Evolutionary conservation across 139 green algal genomes (phyloP).

Genomic region (Chlamydomonas schloesseri): DNA sequence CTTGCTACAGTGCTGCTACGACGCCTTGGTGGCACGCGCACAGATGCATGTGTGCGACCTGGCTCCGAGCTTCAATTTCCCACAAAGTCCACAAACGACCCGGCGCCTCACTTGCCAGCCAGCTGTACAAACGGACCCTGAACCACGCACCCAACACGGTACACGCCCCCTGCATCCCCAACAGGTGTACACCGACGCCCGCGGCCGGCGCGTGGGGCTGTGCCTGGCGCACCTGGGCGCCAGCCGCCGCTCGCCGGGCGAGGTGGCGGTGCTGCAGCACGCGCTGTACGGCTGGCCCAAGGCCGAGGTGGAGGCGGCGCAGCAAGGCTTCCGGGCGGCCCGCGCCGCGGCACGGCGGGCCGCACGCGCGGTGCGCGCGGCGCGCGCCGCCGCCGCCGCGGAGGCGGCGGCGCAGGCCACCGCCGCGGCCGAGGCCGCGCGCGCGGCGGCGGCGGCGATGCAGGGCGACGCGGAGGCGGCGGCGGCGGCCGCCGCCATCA

Average conservation of each 20-base stretch:
- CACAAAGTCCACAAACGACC: too few species aligned
- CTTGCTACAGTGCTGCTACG: too few species aligned
- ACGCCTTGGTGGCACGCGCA: too few species aligned
- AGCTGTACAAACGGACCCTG: not conserved
- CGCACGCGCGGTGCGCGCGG: too few species aligned
- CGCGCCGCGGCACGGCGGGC: not conserved
- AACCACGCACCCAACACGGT: too few species aligned
- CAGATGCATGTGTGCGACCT: too few species aligned
- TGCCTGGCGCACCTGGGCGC: slow-evolving; percentile 11
- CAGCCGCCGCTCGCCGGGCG: slow-evolving; percentile 18
- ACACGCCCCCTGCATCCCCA: too few species aligned
- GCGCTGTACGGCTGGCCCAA: slow-evolving; percentile 16
- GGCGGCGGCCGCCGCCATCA: not conserved
- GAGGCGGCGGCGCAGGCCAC: not conserved
- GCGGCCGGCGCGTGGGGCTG: slow-evolving; percentile 15
- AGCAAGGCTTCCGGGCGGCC: slow-evolving; percentile 16
- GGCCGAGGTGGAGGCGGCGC: slow-evolving; percentile 1
- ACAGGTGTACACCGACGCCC: slow-evolving; percentile 32
- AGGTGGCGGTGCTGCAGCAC: slow-evolving; percentile 23
- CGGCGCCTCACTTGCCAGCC: too few species aligned
- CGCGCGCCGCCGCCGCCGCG: not conserved
- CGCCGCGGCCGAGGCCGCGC: not conserved
- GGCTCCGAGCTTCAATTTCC: too few species aligned
- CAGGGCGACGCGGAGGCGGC: not conserved
- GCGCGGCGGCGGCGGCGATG: not conserved